Evolutionary conservation across 179 eudicot genomes (phyloP), one percentile per base, ranked within the genome.

Genomic region (Silene coronaria): DNA sequence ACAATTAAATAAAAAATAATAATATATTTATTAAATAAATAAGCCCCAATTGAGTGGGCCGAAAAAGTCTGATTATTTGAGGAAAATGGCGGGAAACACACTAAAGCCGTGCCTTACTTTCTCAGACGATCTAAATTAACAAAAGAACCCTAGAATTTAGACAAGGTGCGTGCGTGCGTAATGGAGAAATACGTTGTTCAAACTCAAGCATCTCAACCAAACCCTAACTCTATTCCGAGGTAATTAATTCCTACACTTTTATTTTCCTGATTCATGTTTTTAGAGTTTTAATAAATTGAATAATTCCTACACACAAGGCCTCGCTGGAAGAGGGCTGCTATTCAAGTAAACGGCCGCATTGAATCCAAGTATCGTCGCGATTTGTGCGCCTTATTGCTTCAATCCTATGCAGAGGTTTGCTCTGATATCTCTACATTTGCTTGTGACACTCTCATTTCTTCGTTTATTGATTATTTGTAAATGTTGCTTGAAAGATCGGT

Each of bases 321-420:
- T 65, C 76, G 86, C 16, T 93, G 96, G 98, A 88, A 80, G 81
- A 82, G 91, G 74, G 74, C 83, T 78, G 70, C 82, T 0, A 58
- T 88, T 23, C 92, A 93, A 79, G 68, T 93, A 79, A 84, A 84
- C 46, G 98, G 97, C 6, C 89, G 85, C 17, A 80, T 87, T 14
- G 83, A 82, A 23, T 82, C 89, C 6, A 81, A 81, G 57, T 90
- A 91, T 63, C 90, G 89, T 7, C 92, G 83, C 48, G 79, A 86
- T 28, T 19, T 87, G 45, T 88, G 74, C 21, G 73, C 75, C 24
- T 83, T 90, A 42, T 71, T 91, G 21, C 78, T 89, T 78, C 88
- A 89, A 60, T 94, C 98, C 7, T 94, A 86, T 76, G 83, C 88
- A 6, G 81, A 91, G 93, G 98, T 89, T 12, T 21, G 28, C 75